Evolutionary conservation across 2,329 filamentous ascomycete species (phyloP).

Genomic region (Rhinocladiella mackenziei): DNA sequence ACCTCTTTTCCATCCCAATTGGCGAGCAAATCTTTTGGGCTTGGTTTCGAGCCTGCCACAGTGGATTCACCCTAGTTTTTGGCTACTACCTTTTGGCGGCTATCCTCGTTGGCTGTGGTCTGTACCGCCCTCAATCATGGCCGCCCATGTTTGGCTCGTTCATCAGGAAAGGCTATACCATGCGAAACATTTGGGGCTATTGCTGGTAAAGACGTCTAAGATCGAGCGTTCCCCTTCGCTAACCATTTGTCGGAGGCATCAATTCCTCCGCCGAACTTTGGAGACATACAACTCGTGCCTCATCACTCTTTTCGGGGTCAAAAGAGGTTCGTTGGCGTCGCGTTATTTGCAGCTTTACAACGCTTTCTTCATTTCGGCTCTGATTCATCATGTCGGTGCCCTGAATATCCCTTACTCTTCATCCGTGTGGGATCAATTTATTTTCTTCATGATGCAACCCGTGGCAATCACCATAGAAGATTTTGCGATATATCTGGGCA

Average conservation of each 20-base stretch:
- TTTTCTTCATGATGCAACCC: slow-evolving; percentile 24
- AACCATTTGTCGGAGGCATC: slow-evolving; percentile 15
- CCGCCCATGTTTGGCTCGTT: slow-evolving; percentile 22
- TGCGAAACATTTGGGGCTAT: slow-evolving; percentile 22
- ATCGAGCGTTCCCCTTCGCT: background rate
- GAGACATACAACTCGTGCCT: slow-evolving; percentile 14
- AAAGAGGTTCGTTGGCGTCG: slow-evolving; percentile 11
- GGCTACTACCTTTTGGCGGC: slow-evolving; percentile 18
- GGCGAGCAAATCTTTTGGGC: slow-evolving; percentile 9
- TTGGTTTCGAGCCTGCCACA: slow-evolving; percentile 14
- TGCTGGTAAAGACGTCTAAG: slow-evolving; percentile 11
- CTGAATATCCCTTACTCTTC: slow-evolving; percentile 17
- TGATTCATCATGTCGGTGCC: slow-evolving; percentile 20
- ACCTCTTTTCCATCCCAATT: slow-evolving; percentile 18
- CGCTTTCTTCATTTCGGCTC: slow-evolving; percentile 20
- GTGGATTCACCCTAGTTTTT: slow-evolving; percentile 15
- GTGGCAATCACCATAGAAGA: slow-evolving; percentile 21
- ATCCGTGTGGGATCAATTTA: slow-evolving; percentile 13
- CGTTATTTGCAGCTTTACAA: slow-evolving; percentile 24
- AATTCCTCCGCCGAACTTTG: slow-evolving; percentile 20
- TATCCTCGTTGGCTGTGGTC: slow-evolving; percentile 7
- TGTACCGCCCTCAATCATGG: slow-evolving; percentile 16
- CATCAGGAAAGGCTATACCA: slow-evolving; percentile 15
- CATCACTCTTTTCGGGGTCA: slow-evolving; percentile 3
- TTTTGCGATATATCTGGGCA: slow-evolving; percentile 16